phyloP scores from a whole-genome alignment of 2,329 filamentous ascomycete genomes.

The Coniochaeta sp. region DNA sequence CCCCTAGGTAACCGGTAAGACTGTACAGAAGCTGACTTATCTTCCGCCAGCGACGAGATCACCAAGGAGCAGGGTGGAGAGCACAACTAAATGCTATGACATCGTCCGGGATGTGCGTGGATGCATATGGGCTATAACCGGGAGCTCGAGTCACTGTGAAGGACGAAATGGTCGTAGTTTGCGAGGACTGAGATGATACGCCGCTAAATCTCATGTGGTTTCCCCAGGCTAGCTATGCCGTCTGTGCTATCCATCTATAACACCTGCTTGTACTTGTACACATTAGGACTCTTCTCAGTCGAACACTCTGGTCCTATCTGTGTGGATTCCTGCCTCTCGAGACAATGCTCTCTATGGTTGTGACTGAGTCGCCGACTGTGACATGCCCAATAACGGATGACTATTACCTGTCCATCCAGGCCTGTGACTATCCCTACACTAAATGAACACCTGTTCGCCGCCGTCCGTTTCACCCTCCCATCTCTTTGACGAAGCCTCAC shows the following conservation, averaged over 20 bases:
- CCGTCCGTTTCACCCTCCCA: background rate
- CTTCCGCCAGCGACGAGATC: slow-evolving; percentile 60
- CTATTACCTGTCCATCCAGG: background rate
- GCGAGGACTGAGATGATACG: background rate
- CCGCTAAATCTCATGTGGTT: background rate
- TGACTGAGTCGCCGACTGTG: background rate
- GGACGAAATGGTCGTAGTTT: background rate
- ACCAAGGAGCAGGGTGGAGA: slow-evolving; percentile 66
- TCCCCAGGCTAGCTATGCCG: slow-evolving; percentile 3
- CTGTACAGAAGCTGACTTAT: slow-evolving; percentile 5
- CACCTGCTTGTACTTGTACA: background rate
- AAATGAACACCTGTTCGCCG: background rate
- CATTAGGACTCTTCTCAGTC: background rate
- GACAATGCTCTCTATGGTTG: background rate
- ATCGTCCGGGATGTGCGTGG: background rate
- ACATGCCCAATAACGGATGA: background rate
- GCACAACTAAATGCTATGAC: slow-evolving; percentile 40
- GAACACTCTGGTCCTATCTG: background rate
- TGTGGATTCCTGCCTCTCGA: background rate
- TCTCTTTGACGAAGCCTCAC: background rate
- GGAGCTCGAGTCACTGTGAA: background rate
- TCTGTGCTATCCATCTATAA: slow-evolving; percentile 4
- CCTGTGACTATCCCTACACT: background rate
- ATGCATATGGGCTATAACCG: background rate
- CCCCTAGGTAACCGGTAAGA: background rate